Evolutionary conservation across 306 rosid genomes (phyloP).

Genomic region (Corylus americana): DNA sequence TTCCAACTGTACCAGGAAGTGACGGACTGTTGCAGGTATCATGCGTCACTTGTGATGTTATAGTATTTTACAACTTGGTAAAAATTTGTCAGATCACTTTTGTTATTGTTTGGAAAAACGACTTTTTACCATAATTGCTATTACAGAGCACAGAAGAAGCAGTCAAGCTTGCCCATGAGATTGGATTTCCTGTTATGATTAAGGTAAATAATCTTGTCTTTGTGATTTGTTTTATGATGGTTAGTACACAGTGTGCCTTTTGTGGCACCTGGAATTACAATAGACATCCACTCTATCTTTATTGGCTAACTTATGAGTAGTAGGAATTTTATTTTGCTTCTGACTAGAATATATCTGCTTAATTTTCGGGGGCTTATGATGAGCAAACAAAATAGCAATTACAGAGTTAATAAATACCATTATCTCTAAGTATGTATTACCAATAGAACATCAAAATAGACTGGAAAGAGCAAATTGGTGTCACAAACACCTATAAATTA

Average conservation of each 20-base stretch:
- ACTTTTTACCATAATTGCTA: conserved; percentile 17
- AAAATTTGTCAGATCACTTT: conserved; percentile 18
- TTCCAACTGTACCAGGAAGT: conserved; percentile 85
- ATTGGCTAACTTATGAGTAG: neutral
- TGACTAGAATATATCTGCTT: neutral
- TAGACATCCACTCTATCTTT: neutral
- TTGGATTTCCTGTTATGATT: conserved; percentile 98
- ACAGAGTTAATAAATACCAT: neutral
- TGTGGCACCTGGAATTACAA: conserved; percentile 21
- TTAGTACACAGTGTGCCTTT: conserved; percentile 6
- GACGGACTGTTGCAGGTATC: conserved; percentile 82
- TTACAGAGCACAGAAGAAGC: conserved; percentile 91
- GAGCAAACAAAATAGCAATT: neutral
- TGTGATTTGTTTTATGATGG: conserved; percentile 3
- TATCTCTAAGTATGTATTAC: neutral
- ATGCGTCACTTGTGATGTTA: conserved; percentile 19
- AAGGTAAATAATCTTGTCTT: conserved; percentile 54
- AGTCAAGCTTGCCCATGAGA: conserved; percentile 77
- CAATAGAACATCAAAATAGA: neutral
- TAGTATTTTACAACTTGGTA: conserved; percentile 17
- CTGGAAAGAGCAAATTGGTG: neutral
- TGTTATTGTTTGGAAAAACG: conserved; percentile 11
- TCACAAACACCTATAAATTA: neutral
- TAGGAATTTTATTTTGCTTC: neutral
- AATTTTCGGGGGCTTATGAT: neutral